Percentiles rank a stretch among this genome's conserved stretches.
These are phyloP conservation scores for Colletotrichum lupini DNA, from an alignment of 2,329 filamentous ascomycete genomes.

Conservation along the genomic window DNA sequence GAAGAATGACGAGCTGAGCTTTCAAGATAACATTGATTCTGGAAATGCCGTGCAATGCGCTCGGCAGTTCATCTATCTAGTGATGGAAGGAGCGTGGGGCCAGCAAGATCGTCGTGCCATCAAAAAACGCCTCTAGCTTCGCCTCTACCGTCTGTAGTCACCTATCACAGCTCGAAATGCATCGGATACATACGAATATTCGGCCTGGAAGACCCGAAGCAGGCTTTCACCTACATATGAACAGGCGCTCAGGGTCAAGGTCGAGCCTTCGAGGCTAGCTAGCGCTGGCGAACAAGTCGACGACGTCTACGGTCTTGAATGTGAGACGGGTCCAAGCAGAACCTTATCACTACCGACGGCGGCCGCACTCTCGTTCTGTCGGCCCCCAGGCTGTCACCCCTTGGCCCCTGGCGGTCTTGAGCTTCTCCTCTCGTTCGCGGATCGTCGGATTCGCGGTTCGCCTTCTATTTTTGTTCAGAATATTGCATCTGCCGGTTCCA, in stretches of 20 bases:
- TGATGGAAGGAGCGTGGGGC: slow-evolving; percentile 3
- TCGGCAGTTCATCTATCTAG: slow-evolving; percentile 20
- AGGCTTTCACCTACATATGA: background rate
- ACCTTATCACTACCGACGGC: slow-evolving; percentile 26
- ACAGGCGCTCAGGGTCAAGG: background rate
- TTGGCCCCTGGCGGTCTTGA: background rate
- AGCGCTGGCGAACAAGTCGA: slow-evolving; percentile 1
- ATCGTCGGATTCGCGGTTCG: background rate
- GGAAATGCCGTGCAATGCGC: slow-evolving; percentile 10
- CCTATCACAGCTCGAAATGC: background rate
- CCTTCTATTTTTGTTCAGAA: slow-evolving; percentile 32
- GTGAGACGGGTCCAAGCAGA: slow-evolving; percentile 25
- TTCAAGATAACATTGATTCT: background rate
- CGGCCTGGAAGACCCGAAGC: background rate
- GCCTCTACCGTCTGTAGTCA: background rate
- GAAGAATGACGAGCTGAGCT: background rate
- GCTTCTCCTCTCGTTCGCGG: slow-evolving; percentile 3
- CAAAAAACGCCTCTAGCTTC: background rate
- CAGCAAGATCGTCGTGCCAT: slow-evolving; percentile 2
- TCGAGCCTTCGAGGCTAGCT: background rate
- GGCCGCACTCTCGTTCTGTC: background rate
- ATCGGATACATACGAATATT: background rate
- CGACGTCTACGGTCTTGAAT: slow-evolving; percentile 3
- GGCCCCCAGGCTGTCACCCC: background rate
- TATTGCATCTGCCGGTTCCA: slow-evolving; percentile 8